Percentiles rank a stretch among this genome's conserved stretches.
phyloP scores from a whole-genome alignment of 2,329 filamentous ascomycete genomes.

The Leptosphaerulina australis region DNA sequence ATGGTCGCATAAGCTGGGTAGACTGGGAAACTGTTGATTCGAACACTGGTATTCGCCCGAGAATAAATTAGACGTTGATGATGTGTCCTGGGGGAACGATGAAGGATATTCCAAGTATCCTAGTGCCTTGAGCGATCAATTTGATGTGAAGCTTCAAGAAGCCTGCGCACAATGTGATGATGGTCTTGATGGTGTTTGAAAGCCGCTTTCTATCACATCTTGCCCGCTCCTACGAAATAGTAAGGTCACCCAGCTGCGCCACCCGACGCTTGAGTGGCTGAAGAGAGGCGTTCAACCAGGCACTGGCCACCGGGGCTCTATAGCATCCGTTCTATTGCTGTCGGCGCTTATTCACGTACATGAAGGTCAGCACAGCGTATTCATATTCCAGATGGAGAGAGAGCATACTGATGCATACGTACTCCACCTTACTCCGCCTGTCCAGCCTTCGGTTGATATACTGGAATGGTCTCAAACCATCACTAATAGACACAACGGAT shows the following conservation, averaged over 20 bases:
- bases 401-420: no score
- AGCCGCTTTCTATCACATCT: conserved; percentile 13
- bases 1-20: conserved; percentile 18
- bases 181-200: conserved; percentile 18
- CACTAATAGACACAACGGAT: not conserved
- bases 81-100: conserved; percentile 2
- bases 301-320: conserved; percentile 9
- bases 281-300: conserved; percentile 4
- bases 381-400: no score
- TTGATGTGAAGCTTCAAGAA: conserved; percentile 4
- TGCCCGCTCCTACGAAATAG: conserved; percentile 16
- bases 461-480: conserved; percentile 2
- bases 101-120: conserved; percentile 1
- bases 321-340: conserved; percentile 3
- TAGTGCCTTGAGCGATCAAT: conserved; percentile 12
- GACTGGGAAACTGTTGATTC: conserved; percentile 18
- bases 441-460: conserved; percentile 17
- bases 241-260: conserved; percentile 11
- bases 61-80: not conserved
- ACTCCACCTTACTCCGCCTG: conserved; percentile 12
- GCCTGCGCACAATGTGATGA: conserved; percentile 13
- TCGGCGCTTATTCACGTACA: conserved; percentile 17
- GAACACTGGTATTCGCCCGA: conserved; percentile 2
- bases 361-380: conserved; percentile 10
- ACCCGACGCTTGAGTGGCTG: conserved; percentile 18